Base-by-base conservation (phyloP, 495 filamentous ascomycete genomes). In the Geopyxis carbonaria region DNA sequence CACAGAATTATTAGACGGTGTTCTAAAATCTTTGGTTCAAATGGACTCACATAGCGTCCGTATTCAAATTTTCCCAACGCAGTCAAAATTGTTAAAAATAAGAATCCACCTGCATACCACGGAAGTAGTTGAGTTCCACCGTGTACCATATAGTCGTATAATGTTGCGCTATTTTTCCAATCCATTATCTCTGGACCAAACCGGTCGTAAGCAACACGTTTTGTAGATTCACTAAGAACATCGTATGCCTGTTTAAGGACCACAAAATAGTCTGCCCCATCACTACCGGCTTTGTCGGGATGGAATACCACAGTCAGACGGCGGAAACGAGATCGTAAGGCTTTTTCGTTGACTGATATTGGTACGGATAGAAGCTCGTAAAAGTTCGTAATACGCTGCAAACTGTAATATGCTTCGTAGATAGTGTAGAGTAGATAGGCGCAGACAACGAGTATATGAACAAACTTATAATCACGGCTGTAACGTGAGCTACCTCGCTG, bases 361-460 rank as follows among this genome's bases (percentile, higher is more conserved):
- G 75, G 67, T 0, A 93, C 64, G 11, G 69, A 70, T 0, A 97
- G 67, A 30, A 70, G 70, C 31, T 69, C 60, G 61, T 93, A 95
- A 62, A 80, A 93, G 63, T 78, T 70, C 16, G 76, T 72, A 0
- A 64, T 61, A 38, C 66, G 63, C 28, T 71, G 77, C 2, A 95
- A 61, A 31, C 79, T 69, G 59, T 79, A 76, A 65, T 93, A 82
- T 40, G 79, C 76, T 61, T 95, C 87, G 62, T 85, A 93, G 49
- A 97, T 74, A 23, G 81, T 94, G 64, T 93, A 95, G 43, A 80
- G 61, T 14, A 97, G 77, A 61, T 95, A 97, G 31, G 70, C 55
- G 27, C 74, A 58, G 13, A 94, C 77, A 46, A 95, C 80, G 36
- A 72, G 57, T 56, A 85, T 77, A 57, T 87, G 76, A 57, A 92